Percentiles rank a stretch among this genome's conserved stretches.
Conservation (phyloP, 805 yeast species). For the Candida incommunis region DNA sequence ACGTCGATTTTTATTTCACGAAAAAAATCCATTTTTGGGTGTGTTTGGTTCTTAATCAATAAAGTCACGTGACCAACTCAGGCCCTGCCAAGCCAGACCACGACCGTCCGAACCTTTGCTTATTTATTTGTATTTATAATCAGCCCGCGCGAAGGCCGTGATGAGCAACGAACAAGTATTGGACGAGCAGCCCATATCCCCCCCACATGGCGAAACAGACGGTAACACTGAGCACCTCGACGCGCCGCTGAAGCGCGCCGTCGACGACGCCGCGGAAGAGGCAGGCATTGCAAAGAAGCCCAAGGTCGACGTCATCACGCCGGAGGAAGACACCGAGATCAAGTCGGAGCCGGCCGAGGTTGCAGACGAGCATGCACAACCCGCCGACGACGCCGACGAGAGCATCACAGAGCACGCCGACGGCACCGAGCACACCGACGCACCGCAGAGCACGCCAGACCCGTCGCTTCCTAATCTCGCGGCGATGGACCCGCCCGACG, state of each 20-base stretch:
- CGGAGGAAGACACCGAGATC: conserved; percentile 1
- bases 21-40: too few relatives aligned
- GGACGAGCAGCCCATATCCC: not conserved
- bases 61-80: not conserved
- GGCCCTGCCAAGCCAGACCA: too few relatives aligned
- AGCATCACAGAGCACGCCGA: not conserved
- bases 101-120: too few relatives aligned
- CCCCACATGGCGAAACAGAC: not conserved
- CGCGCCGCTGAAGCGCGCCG: not conserved
- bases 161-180: not conserved
- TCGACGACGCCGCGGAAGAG: not conserved
- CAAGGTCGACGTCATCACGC: conserved; percentile 1
- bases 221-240: too few relatives aligned
- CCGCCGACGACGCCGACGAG: not conserved
- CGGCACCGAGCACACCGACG: not conserved
- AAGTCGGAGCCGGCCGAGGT: not conserved
- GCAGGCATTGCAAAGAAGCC: not conserved
- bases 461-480: conserved; percentile 9
- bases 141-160: not conserved
- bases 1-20: not conserved
- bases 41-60: not conserved
- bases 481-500: conserved; percentile 11
- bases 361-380: not conserved
- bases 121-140: conserved; percentile 1
- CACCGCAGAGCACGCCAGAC: not conserved